These are phyloP conservation scores for Scheffersomyces coipomensis DNA, from an alignment of 805 yeast genomes.

Conservation along the genomic window DNA sequence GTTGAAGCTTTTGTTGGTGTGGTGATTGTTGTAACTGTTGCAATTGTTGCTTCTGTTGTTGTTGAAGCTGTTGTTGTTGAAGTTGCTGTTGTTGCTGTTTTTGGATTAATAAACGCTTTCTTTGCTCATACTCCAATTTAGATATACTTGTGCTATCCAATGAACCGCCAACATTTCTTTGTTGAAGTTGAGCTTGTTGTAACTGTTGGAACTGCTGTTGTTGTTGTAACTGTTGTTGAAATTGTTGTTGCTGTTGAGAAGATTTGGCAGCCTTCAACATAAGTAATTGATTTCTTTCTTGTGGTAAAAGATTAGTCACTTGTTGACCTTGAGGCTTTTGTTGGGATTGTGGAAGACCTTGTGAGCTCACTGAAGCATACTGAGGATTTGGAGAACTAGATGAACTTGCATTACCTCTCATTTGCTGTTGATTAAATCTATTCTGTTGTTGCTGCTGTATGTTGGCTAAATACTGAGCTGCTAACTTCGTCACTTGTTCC, in stretches of 20 bases:
- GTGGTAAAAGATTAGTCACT: constrained; percentile 33
- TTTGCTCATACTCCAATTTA: not conserved
- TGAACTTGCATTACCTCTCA: constrained; percentile 15
- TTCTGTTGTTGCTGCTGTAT: constrained; percentile 53
- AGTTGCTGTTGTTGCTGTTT: constrained; percentile 11
- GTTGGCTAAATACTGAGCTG: constrained; percentile 61
- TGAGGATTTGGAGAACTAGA: constrained; percentile 1
- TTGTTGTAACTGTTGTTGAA: constrained; percentile 7
- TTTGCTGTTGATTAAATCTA: constrained; percentile 23
- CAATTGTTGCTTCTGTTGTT: constrained; percentile 1
- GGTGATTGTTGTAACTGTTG: not conserved
- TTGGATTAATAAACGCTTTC: constrained; percentile 4
- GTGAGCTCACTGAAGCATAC: not conserved
- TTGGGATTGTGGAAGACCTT: constrained; percentile 11
- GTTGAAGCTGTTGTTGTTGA: constrained; percentile 4
- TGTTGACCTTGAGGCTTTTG: constrained; percentile 10
- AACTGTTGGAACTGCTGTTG: constrained; percentile 2
- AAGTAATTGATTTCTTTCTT: constrained; percentile 41
- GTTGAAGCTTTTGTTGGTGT: too few species aligned
- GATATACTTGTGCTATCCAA: not conserved
- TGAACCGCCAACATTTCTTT: not conserved
- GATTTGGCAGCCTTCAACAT: constrained; percentile 35
- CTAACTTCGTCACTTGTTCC: constrained; percentile 64
- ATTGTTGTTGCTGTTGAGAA: constrained; percentile 18
- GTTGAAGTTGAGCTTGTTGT: constrained; percentile 4